Base-by-base conservation (phyloP, 805 yeast genomes). In the Pichia pseudocactophila region DNA sequence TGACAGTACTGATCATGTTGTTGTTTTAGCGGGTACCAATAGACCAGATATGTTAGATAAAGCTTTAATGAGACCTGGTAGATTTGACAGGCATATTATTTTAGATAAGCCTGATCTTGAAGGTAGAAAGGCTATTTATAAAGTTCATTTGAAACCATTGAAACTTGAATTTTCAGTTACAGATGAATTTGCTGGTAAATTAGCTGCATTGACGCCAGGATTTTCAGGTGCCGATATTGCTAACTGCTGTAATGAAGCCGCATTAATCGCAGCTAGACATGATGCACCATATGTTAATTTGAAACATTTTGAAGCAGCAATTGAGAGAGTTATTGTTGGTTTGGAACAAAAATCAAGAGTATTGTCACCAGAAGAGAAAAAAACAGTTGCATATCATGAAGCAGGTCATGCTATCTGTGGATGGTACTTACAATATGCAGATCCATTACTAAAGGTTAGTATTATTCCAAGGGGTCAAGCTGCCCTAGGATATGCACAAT, bases 401-500 rank as follows among this genome's bases (percentile, higher is more conserved):
- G 98, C 99, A 3, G 99, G 98, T 4, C 98, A 94, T 64, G 98
- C 99, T 10, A 77, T 92, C 47, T 89, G 97, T 63, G 98, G 98
- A 11, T 92, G 98, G 99, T 88, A 70, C 57, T 72, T 92, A 56
- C 76, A 84, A 61, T 74, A 74, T 62, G 96, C 97, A 2, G 96
- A 90, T 59, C 98, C 98, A 7, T 68, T 94, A 44, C 70, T 92
- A 46, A 92, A 92, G 68, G 98, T 92, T 16, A 86, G 97, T 13
- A 92, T 94, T 54, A 86, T 92, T 47, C 98, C 99, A 33, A 76
- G 97, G 55, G 97, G 97, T 13, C 92, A 83, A 64, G 96, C 95
- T 50, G 96, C 97, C 2, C 71, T 92, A 41, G 99, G 99, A 18
- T 92, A 94, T 61, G 98, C 98, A 2, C 96, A 92, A 61, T 94